Percentiles rank a stretch among this genome's conserved stretches.
Evolutionary conservation across 2,329 filamentous ascomycete species (phyloP).

Genomic region (Epichloe amarillans): DNA sequence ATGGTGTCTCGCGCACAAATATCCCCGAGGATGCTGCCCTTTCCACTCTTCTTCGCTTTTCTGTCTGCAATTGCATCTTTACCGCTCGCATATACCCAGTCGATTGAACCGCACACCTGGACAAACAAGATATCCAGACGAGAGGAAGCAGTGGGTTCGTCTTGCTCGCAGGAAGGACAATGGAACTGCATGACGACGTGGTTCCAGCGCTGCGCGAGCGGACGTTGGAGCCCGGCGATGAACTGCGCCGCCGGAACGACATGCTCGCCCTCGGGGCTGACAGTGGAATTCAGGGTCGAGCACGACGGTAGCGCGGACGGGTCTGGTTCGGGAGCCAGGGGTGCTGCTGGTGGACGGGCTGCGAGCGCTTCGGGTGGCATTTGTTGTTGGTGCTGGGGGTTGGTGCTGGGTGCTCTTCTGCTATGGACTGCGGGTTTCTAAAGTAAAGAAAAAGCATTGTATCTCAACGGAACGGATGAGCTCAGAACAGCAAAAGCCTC

Average conservation of each 20-base stretch:
- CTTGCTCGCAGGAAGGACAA: slow-evolving; percentile 33
- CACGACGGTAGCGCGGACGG: slow-evolving; percentile 12
- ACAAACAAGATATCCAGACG: slow-evolving; percentile 8
- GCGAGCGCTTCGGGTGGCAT: not conserved
- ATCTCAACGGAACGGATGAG: no score
- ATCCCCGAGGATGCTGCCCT: no score
- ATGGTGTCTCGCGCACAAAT: not conserved
- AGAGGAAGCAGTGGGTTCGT: slow-evolving; percentile 21
- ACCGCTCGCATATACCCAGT: not conserved
- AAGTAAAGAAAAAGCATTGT: not conserved
- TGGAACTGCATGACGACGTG: slow-evolving; percentile 39
- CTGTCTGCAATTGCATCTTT: not conserved
- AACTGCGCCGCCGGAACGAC: slow-evolving; percentile 29
- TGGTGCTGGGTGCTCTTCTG: not conserved
- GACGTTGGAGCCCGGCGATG: slow-evolving; percentile 32
- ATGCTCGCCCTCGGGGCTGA: slow-evolving; percentile 31
- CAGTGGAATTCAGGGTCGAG: slow-evolving; percentile 26
- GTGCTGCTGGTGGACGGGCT: not conserved
- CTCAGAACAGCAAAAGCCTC: no score
- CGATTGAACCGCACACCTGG: not conserved
- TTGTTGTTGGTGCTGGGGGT: not conserved
- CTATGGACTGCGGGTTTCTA: not conserved
- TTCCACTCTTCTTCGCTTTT: no score
- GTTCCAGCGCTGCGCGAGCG: slow-evolving; percentile 37
- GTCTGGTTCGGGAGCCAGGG: not conserved